phyloP scores from a whole-genome alignment of 2,329 filamentous ascomycete genomes.

The Colletotrichum cereale region DNA sequence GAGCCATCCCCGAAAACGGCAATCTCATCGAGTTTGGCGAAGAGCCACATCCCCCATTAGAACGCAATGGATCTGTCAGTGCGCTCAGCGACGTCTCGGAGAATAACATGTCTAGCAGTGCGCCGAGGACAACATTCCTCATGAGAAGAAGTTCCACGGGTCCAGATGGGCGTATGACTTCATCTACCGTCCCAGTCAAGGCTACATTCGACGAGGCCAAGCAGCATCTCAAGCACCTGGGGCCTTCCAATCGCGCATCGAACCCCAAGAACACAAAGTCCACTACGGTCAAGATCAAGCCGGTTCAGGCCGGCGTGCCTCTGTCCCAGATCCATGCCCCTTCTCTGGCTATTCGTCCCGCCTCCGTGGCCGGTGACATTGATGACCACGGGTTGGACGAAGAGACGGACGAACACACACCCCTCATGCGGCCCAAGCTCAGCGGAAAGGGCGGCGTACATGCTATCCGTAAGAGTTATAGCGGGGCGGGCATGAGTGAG shows the following conservation, averaged over 20 bases:
- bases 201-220: conserved; percentile 73
- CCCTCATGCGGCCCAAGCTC: conserved; percentile 39
- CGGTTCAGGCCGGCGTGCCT: conserved; percentile 63
- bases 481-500: conserved; percentile 38
- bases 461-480: conserved; percentile 41
- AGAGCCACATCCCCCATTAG: conserved; percentile 45
- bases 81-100: conserved; percentile 54
- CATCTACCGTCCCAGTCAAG: conserved; percentile 65
- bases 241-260: conserved; percentile 75
- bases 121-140: conserved; percentile 70
- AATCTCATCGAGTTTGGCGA: conserved; percentile 58
- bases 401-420: conserved; percentile 37
- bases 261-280: conserved; percentile 73
- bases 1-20: conserved; percentile 19
- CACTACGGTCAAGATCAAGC: conserved; percentile 77
- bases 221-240: conserved; percentile 73
- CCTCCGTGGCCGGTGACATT: conserved; percentile 41
- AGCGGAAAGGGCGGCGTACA: conserved; percentile 45
- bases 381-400: conserved; percentile 26
- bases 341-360: conserved; percentile 42
- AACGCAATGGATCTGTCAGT: conserved; percentile 52
- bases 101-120: conserved; percentile 56
- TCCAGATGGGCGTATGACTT: conserved; percentile 63
- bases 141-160: conserved; percentile 69
- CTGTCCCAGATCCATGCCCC: conserved; percentile 35